phyloP scores from a whole-genome alignment of 2,329 filamentous ascomycete species.

The Trichoderma semiorbis region DNA sequence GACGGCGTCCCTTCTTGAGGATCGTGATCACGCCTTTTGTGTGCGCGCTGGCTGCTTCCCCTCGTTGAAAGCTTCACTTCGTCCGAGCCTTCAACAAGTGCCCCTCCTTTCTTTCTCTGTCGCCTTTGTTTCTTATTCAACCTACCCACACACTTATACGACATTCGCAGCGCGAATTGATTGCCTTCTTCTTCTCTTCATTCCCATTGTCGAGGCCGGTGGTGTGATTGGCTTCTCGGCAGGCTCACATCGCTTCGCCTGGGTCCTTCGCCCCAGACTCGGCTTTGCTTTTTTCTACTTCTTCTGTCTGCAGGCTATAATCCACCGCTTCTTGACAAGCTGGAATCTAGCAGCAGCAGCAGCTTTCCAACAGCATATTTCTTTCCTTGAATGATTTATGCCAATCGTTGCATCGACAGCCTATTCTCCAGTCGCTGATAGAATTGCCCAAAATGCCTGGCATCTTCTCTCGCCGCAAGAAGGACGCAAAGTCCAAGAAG shows the following conservation, averaged over 20 bases:
- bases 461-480: conserved; percentile 67
- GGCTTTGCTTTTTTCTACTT: conserved; percentile 4
- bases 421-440: background rate
- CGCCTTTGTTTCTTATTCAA: conserved; percentile 12
- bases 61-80: conserved; percentile 1
- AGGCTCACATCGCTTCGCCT: background rate
- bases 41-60: conserved; percentile 11
- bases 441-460: conserved; percentile 47
- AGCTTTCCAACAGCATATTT: background rate
- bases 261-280: conserved; percentile 2
- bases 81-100: background rate
- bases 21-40: conserved; percentile 9
- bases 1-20: conserved; percentile 4
- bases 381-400: background rate
- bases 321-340: background rate
- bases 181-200: background rate
- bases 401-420: background rate
- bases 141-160: conserved; percentile 2
- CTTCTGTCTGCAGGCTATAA: background rate
- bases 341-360: background rate
- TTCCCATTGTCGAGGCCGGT: background rate
- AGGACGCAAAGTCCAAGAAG: conserved; percentile 64
- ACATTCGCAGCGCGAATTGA: conserved; percentile 15
- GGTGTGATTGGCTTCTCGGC: conserved; percentile 2
- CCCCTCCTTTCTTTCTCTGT: conserved; percentile 15